Base-by-base conservation (phyloP, 768 basidiomycete species). In the Boletus rufocinnamomeus region DNA sequence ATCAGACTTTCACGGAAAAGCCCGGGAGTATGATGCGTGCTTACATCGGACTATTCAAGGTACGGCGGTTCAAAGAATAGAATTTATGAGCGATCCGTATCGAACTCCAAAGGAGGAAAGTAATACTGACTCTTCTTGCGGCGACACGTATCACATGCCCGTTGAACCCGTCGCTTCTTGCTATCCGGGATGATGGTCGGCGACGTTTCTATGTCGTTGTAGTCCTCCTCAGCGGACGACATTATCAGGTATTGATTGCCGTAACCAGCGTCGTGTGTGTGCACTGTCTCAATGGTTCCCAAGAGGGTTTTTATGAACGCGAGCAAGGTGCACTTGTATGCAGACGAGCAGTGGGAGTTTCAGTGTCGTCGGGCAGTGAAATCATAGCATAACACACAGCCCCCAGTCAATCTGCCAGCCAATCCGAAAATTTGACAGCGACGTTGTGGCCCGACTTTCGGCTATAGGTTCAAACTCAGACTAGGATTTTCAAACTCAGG, bases 61-160 rank as follows among this genome's bases (percentile, higher is more conserved):
- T 23, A 40, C 35, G 40, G 30, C 32, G 19, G 23, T 19, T 25
- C 6, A 27, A 2, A 17, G 38, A 38, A 50, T 21, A 11, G 4
- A 44, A 50, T 7, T 7, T 27, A 25, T 56, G 13, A 61, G 63
- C n/a, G 37, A 62, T 46, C 46, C 10, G 23, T 23, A 5, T 25
- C 16, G n/a, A 40, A 25, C 10, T 19, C 43, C 23, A 27, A 44
- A 25, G 23, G 52, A n/a, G 5, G 34, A 57, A 50, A 16, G 49
- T 8, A 13, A 17, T 32, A 73, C 83, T 61, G 57, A 87, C 90
- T 86, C 76, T 95, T 95, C 79, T 93, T 93, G 57, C 89, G 78
- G 38, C 92, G 79, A 68, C 92, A 94, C 0, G 86, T 81, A 66
- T 93, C 91, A 68, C 92, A 94, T 8, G 91, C 91, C 30, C 91